Evolutionary conservation across 352 stramenopile species (phyloP).

Genomic region (Pythium brachiatum): DNA sequence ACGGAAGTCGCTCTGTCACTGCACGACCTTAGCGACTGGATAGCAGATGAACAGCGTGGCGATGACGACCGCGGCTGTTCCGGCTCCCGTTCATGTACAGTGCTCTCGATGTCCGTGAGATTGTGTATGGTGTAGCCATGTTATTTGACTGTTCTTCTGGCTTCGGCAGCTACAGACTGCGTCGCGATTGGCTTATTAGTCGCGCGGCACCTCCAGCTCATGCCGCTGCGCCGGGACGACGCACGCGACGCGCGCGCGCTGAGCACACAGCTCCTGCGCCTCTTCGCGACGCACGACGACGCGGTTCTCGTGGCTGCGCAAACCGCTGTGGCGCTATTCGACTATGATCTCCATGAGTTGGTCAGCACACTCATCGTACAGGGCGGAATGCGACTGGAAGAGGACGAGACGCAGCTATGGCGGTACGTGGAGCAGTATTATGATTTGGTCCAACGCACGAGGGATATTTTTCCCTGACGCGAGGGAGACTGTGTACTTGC

Average conservation of each 20-base stretch:
- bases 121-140: not conserved
- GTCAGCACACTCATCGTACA: not conserved
- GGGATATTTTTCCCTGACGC: too few relatives aligned
- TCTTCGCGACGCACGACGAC: not conserved
- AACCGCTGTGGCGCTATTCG: conserved; percentile 9
- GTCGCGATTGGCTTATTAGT: not conserved
- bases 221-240: conserved; percentile 4
- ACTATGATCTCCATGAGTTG: not conserved
- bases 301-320: not conserved
- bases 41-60: conserved; percentile 1
- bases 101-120: too few relatives aligned
- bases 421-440: not conserved
- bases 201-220: conserved; percentile 11
- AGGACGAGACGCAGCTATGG: conserved; percentile 8
- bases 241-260: conserved; percentile 6
- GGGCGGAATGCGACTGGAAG: not conserved
- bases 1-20: conserved; percentile 15
- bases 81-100: not conserved
- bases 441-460: too few relatives aligned
- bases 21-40: conserved; percentile 16
- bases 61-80: conserved; percentile 2
- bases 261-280: conserved; percentile 7
- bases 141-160: conserved; percentile 6
- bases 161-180: not conserved
- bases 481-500: not conserved